Conservation (phyloP, 768 basidiomycete species). For the Cyclocybe aegerita region DNA sequence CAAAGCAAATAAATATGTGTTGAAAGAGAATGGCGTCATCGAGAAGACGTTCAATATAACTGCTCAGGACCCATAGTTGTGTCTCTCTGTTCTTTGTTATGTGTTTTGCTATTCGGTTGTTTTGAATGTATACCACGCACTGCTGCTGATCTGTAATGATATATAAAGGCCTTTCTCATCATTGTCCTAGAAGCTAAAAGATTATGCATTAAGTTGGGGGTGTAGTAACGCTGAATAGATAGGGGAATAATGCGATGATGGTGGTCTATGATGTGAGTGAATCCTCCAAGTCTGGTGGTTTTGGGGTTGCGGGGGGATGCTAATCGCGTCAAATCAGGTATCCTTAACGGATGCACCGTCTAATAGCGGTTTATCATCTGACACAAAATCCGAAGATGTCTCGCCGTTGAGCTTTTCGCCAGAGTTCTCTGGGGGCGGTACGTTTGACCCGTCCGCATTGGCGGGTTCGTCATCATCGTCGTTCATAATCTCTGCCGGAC, state of each 20-base stretch:
- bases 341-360: slow-evolving; percentile 6
- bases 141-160: slow-evolving; percentile 11
- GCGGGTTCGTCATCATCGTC: slow-evolving; percentile 57
- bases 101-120: slow-evolving; percentile 20
- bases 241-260: slow-evolving; percentile 14
- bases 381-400: neutral
- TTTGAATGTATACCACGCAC: slow-evolving; percentile 16
- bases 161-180: slow-evolving; percentile 3
- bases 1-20: slow-evolving; percentile 82
- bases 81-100: slow-evolving; percentile 10
- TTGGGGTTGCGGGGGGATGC: neutral
- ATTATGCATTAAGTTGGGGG: slow-evolving; percentile 7
- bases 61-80: slow-evolving; percentile 16
- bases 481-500: slow-evolving; percentile 58
- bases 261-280: slow-evolving; percentile 8
- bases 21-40: slow-evolving; percentile 56
- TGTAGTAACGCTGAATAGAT: slow-evolving; percentile 11
- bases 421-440: slow-evolving; percentile 6
- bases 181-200: neutral
- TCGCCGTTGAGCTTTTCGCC: slow-evolving; percentile 5
- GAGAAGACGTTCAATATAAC: slow-evolving; percentile 70
- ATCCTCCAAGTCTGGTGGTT: slow-evolving; percentile 12
- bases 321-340: slow-evolving; percentile 3
- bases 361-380: slow-evolving; percentile 8
- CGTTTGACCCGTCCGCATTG: slow-evolving; percentile 8